Conservation (phyloP, 139 green algal species). For the Volvox africanus region DNA sequence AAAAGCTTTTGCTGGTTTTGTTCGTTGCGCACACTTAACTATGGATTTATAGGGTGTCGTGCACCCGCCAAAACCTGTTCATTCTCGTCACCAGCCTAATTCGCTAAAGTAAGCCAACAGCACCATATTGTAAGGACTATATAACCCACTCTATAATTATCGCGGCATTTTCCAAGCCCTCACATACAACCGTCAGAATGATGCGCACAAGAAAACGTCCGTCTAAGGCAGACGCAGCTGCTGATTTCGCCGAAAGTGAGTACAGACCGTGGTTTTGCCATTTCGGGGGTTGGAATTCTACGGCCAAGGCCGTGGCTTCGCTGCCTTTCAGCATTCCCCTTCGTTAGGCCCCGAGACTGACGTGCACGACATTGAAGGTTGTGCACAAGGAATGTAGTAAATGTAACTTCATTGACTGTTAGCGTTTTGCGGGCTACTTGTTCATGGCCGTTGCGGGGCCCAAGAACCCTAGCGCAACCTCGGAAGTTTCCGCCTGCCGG, state of each 20-base stretch:
- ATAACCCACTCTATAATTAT: not conserved
- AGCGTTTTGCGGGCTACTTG: not conserved
- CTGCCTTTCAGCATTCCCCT: not conserved
- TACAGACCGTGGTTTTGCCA: not conserved
- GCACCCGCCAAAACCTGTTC: too few relatives aligned
- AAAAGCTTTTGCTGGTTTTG: too few relatives aligned
- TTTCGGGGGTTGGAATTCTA: not conserved
- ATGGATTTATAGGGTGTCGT: too few relatives aligned
- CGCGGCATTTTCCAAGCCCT: not conserved
- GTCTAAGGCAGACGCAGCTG: not conserved
- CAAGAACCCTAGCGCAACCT: conserved; percentile 12
- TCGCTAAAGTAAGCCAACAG: too few relatives aligned
- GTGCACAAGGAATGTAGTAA: not conserved
- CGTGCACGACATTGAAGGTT: not conserved
- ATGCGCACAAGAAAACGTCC: conserved; percentile 3
- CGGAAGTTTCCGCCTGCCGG: not conserved
- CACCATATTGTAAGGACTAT: too few relatives aligned
- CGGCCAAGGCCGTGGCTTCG: not conserved
- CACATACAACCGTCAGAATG: conserved; percentile 3
- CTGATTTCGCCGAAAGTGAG: not conserved
- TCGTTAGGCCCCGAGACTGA: not conserved
- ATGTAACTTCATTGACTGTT: not conserved
- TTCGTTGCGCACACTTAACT: too few relatives aligned
- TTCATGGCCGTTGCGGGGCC: not conserved
- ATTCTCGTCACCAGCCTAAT: too few relatives aligned